These are phyloP conservation scores for Suillus occidentalis DNA, from an alignment of 768 basidiomycete species.

Conservation along the genomic window DNA sequence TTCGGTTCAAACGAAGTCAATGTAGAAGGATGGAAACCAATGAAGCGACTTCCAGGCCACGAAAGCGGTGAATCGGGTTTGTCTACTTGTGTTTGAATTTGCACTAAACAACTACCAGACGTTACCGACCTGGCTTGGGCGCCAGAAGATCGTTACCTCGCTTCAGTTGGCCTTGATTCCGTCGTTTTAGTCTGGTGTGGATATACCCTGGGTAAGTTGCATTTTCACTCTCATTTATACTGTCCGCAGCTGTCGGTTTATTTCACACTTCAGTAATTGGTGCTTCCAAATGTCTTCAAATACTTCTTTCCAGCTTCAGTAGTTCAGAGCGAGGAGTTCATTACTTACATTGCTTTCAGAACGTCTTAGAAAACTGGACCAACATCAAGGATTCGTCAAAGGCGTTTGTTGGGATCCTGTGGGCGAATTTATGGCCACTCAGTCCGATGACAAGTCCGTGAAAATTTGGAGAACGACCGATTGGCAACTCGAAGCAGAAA, in stretches of 20 bases:
- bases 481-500: constrained; percentile 83
- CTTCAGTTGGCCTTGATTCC: constrained; percentile 92
- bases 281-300: not conserved
- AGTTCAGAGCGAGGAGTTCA: not conserved
- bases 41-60: constrained; percentile 90
- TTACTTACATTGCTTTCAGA: constrained; percentile 45
- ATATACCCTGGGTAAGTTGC: constrained; percentile 71
- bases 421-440: constrained; percentile 95
- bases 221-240: not conserved
- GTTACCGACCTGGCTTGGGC: constrained; percentile 97
- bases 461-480: constrained; percentile 96
- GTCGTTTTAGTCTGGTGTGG: constrained; percentile 94
- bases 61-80: constrained; percentile 70
- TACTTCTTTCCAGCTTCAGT: not conserved
- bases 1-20: constrained; percentile 97
- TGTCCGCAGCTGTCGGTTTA: not conserved
- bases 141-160: constrained; percentile 87
- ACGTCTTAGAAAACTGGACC: constrained; percentile 77
- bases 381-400: constrained; percentile 96
- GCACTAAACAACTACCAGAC: constrained; percentile 48
- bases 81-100: not conserved
- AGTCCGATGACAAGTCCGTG: constrained; percentile 94
- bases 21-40: constrained; percentile 94
- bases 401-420: constrained; percentile 99
- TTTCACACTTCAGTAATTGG: constrained; percentile 2